Base-by-base conservation (phyloP, 768 basidiomycete genomes). In the Roridomyces roridus region DNA sequence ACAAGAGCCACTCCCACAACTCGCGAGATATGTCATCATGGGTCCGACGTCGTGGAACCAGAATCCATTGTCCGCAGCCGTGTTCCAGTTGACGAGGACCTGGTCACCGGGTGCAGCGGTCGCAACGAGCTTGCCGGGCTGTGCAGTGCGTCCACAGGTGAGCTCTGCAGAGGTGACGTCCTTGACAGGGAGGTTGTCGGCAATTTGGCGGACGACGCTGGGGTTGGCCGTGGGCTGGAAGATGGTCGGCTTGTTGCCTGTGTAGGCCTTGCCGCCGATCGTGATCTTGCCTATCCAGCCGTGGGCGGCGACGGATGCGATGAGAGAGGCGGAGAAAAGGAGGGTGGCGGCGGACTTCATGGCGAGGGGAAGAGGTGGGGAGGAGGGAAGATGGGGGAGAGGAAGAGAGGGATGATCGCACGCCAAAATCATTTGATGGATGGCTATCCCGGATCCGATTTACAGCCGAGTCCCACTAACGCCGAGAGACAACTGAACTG, bases 101-200 rank as follows among this genome's bases (percentile, higher is more conserved):
- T 61, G 60, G 67, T 77, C 80, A 14, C 81, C 83, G 0, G 84
- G 76, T 42, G 74, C 76, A 17, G 79, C 81, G 46, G 73, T 48
- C 8, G 77, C 84, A 45, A 78, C 75, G 39, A 79, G 71, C n/a
- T 72, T 57, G n/a, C 80, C 84, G 9, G 69, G 66, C 55, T 75
- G 63, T 14, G 82, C 79, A 28, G 68, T 65, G 31, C 73, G 74
- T 17, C 84, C 84, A 55, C 84, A 85, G 68, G 74, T 79, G 21
- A 85, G 46, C 55, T 75, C 73, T 17, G 70, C 42, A 45, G 79
- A 79, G 14, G 62, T 64, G 20, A 77, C 70, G 41, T 79, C 79
- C 66, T 83, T 82, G 18, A 67, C 53, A 24, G 60, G 60, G 17
- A 50, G 41, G 55, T 57, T 62, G 60, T 53, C 50, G 5, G 42